Percentiles rank a stretch among this genome's conserved stretches.
Evolutionary conservation across 495 filamentous ascomycete species (phyloP).

Genomic region (Amphirosellinia nigrospora): DNA sequence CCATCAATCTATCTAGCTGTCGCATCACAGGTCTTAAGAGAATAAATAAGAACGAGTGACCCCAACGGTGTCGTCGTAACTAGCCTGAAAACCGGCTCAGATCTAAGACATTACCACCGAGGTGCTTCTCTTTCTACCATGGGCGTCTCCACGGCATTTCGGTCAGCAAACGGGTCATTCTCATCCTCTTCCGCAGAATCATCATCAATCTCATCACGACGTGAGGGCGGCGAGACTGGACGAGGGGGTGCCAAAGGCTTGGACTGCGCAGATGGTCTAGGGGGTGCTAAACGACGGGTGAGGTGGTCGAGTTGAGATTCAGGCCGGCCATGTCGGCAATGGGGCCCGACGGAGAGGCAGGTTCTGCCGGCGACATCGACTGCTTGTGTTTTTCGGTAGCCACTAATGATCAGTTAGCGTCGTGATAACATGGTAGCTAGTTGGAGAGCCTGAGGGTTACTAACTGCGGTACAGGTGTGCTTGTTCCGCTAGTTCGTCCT

Average conservation of each 20-base stretch:
- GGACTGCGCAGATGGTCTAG: constrained; percentile 46
- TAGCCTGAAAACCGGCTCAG: neutral
- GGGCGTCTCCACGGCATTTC: constrained; percentile 71
- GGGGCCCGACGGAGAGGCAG: constrained; percentile 37
- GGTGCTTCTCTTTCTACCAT: constrained; percentile 59
- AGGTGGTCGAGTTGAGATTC: constrained; percentile 42
- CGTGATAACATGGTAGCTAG: neutral
- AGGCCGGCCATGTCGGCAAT: constrained; percentile 46
- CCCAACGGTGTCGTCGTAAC: neutral
- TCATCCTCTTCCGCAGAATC: constrained; percentile 67
- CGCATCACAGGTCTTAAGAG: neutral
- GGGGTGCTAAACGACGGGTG: constrained; percentile 50
- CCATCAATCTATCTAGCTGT: neutral
- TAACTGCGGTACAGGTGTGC: constrained; percentile 60
- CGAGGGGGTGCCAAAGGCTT: constrained; percentile 49
- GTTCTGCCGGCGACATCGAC: constrained; percentile 43
- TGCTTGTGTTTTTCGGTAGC: constrained; percentile 57
- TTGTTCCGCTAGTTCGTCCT: constrained; percentile 66
- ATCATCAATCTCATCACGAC: constrained; percentile 42
- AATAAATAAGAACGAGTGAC: neutral
- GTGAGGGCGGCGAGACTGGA: constrained; percentile 30
- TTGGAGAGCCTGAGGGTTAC: constrained; percentile 21
- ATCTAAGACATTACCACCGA: constrained; percentile 52
- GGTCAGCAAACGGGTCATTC: constrained; percentile 80
- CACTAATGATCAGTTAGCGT: constrained; percentile 47